Base-by-base conservation (phyloP, 257 asterid genomes). In the Fraxinus americana region DNA sequence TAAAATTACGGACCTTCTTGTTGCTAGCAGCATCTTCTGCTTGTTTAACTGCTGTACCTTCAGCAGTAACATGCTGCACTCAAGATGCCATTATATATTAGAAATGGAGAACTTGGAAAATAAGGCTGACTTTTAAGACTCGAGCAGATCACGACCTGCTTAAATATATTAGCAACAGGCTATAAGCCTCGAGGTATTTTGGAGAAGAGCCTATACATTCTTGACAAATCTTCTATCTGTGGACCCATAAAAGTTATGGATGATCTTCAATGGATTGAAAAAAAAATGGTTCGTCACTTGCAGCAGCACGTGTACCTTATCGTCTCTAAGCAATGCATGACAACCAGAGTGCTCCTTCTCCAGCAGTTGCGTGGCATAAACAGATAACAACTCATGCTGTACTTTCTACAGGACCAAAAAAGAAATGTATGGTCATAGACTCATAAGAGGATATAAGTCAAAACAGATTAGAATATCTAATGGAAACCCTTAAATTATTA, bases 301-400 rank as follows among this genome's bases (percentile, higher is more conserved):
- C 23, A 23, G 16, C 25, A 69, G 36, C 57, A 21, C 32, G 57
- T 74, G 78, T 74, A 93, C 97, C 97, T 94, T 94, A 74, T 91
- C 94, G 78, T 94, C 98, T 85, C 96, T 91, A 45, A 94, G 96
- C 73, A 94, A 82, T n/a, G 97, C 97, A 81, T 92, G 97, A 76
- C 98, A 94, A 75, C 98, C 97, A 52, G 98, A 94, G 79, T 94
- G 91, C 86, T 94, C 98, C 85, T 94, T 94, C 87, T 94, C 98
- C 54, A 92, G 90, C 61, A 86, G 79, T 83, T 88, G 92, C 74
- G 90, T 85, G 41, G 89, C 88, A 82, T 88, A 88, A 35, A 84
- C 88, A 76, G 90, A 67, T 85, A 88, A 85, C 73, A 88, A 80
- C 86, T 88, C 91, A 74, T 88, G 87, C 75, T 90, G 92, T 76